Conservation (phyloP, 345 rosid genomes). For the Brassica nigra region DNA sequence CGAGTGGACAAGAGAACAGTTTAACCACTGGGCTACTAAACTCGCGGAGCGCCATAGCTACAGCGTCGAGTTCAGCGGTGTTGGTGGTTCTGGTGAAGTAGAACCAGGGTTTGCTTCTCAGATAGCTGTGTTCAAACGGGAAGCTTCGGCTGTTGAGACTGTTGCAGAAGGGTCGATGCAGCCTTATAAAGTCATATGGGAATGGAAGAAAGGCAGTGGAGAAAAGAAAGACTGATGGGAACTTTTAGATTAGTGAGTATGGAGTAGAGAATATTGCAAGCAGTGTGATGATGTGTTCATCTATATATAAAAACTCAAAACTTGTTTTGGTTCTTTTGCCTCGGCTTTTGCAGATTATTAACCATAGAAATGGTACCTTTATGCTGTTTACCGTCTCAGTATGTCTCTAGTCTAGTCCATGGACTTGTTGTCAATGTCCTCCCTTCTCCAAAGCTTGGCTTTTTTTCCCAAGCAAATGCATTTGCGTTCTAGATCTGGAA, state of each 20-base stretch:
- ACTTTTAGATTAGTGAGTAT: neutral
- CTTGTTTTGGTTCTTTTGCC: slow-evolving; percentile 15
- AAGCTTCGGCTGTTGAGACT: slow-evolving; percentile 2
- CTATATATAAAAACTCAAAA: neutral
- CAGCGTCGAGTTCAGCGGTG: slow-evolving; percentile 80
- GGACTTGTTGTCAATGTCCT: neutral
- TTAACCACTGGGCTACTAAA: slow-evolving; percentile 66
- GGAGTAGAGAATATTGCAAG: neutral
- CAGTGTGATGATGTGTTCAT: slow-evolving; percentile 1
- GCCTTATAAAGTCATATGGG: slow-evolving; percentile 69
- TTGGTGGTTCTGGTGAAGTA: slow-evolving; percentile 69
- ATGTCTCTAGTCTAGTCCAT: neutral
- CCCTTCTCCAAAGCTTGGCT: neutral
- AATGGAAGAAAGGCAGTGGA: slow-evolving; percentile 53
- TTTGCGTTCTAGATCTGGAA: slow-evolving; percentile 14
- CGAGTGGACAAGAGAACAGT: slow-evolving; percentile 95
- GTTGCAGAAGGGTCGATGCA: slow-evolving; percentile 6
- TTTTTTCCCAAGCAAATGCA: neutral
- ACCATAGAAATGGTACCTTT: neutral
- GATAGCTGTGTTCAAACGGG: slow-evolving; percentile 70
- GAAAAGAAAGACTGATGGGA: slow-evolving; percentile 13
- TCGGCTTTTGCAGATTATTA: slow-evolving; percentile 5
- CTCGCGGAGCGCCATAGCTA: slow-evolving; percentile 64
- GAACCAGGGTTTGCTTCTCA: slow-evolving; percentile 95
- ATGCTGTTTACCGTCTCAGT: neutral